Conservation (phyloP, 352 stramenopile species). For the Phytophthora pluvialis region DNA sequence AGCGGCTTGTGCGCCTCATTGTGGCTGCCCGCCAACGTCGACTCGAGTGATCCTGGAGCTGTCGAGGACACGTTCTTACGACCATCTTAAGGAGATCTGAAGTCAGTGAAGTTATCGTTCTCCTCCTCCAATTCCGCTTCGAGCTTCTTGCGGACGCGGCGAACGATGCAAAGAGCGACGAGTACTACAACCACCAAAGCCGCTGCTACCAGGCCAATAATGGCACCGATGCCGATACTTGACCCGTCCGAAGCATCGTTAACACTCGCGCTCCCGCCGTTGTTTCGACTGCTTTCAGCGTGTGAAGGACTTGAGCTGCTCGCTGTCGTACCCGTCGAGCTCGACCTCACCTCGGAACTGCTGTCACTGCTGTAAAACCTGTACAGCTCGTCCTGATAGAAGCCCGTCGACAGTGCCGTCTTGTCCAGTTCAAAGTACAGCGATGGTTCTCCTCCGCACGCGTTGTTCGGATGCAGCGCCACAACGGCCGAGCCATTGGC, state of each 20-base stretch:
- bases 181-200: constrained; percentile 15
- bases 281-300: not conserved
- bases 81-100: constrained; percentile 5
- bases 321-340: not conserved
- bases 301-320: not conserved
- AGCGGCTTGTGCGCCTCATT: constrained; percentile 1
- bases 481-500: constrained; percentile 26
- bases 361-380: constrained; percentile 23
- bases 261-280: not conserved
- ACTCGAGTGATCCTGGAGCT: constrained; percentile 6
- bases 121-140: constrained; percentile 5
- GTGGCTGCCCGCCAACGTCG: not conserved
- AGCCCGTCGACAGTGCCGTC: constrained; percentile 5
- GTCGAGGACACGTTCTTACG: constrained; percentile 7
- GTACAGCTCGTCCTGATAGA: constrained; percentile 23
- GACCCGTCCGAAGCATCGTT: not conserved
- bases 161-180: constrained; percentile 4
- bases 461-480: constrained; percentile 15
- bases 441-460: constrained; percentile 21
- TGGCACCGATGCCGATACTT: constrained; percentile 6
- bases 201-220: constrained; percentile 17
- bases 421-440: constrained; percentile 27
- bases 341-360: not conserved
- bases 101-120: constrained; percentile 7
- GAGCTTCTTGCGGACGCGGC: constrained; percentile 4